These are phyloP conservation scores for Ascochyta rabiei DNA, from an alignment of 2,329 filamentous ascomycete species.

Conservation along the genomic window DNA sequence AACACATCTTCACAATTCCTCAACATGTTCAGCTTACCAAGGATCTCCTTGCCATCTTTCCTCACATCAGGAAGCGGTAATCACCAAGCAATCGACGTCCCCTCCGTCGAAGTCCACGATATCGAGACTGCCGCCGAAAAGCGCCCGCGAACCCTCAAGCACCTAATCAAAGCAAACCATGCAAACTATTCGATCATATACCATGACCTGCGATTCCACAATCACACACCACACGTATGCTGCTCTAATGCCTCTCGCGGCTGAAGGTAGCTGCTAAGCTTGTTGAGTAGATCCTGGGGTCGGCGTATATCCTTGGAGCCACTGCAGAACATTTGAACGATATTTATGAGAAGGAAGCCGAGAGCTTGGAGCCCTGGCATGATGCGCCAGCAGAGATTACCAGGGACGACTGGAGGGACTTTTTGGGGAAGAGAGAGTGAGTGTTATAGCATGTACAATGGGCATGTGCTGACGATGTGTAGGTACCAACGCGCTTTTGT, in stretches of 20 bases:
- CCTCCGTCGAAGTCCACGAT: constrained; percentile 74
- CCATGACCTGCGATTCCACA: constrained; percentile 75
- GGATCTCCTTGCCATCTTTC: constrained; percentile 29
- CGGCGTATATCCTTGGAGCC: constrained; percentile 85
- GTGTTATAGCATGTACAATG: neutral
- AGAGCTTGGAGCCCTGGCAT: constrained; percentile 77
- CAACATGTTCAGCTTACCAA: constrained; percentile 34
- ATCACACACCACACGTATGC: constrained; percentile 77
- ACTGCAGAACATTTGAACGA: constrained; percentile 73
- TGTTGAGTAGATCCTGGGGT: constrained; percentile 68
- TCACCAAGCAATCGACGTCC: constrained; percentile 56
- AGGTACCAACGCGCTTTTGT: constrained; percentile 88
- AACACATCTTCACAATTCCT: neutral
- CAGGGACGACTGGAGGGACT: constrained; percentile 84
- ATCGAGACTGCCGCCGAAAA: constrained; percentile 83
- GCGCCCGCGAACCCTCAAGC: constrained; percentile 81
- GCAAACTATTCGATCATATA: constrained; percentile 85
- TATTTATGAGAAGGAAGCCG: constrained; percentile 79
- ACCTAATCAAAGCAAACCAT: constrained; percentile 90
- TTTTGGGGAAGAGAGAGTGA: constrained; percentile 73
- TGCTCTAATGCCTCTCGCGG: constrained; percentile 20
- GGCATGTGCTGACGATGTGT: constrained; percentile 18
- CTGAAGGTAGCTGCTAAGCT: constrained; percentile 39
- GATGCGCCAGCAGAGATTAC: constrained; percentile 85
- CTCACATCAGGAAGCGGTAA: constrained; percentile 22